Evolutionary conservation across 305 asterid species (phyloP).

Genomic region (Rubia occidens): DNA sequence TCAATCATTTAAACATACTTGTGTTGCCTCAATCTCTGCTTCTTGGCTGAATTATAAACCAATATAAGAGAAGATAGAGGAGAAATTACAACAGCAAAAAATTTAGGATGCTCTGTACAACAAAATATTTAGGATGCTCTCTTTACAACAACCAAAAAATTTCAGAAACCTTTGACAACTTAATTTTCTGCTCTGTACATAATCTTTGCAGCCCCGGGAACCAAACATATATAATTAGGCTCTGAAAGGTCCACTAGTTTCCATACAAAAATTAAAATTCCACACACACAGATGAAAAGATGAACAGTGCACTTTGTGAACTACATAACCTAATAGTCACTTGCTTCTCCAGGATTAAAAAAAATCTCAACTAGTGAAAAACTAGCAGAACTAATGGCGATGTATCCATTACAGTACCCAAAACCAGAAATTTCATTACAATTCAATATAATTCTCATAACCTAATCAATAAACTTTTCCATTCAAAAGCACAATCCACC

Average conservation of each 20-base stretch:
- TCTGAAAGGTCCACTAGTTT: not conserved
- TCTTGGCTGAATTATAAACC: no score
- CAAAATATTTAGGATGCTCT: no score
- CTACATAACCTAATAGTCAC: constrained; percentile 18
- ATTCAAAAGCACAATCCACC: no score
- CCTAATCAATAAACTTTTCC: no score
- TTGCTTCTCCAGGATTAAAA: constrained; percentile 93
- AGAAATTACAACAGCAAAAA: no score
- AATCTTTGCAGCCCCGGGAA: constrained; percentile 87
- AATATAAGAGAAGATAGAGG: no score
- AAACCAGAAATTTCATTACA: constrained; percentile 41
- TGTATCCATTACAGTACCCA: constrained; percentile 98
- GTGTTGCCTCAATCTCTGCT: no score
- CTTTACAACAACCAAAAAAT: not conserved
- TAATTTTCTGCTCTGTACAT: constrained; percentile 83
- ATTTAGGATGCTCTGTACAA: no score
- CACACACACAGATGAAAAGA: no score
- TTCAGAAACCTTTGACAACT: constrained; percentile 64
- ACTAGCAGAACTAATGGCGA: constrained; percentile 82
- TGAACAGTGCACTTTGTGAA: constrained; percentile 6
- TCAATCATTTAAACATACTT: no score
- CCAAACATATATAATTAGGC: constrained; percentile 13
- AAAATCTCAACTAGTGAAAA: constrained; percentile 87
- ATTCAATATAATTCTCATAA: no score
- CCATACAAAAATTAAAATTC: not conserved